Conservation (phyloP, 2,329 filamentous ascomycete species). For the Exophiala xenobiotica region DNA sequence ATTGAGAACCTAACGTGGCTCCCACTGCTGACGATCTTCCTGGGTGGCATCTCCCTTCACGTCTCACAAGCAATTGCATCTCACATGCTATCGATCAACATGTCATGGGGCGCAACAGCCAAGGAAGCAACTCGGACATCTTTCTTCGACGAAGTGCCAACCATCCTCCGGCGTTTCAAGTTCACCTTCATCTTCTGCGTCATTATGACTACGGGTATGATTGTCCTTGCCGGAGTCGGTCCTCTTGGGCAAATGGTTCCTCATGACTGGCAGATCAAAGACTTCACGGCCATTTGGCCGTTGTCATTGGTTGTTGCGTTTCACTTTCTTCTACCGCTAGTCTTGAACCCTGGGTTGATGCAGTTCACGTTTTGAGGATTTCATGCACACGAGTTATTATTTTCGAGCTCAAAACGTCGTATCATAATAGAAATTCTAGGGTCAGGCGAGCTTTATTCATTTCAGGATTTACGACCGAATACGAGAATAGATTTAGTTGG, state of each 20-base stretch:
- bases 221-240: conserved; percentile 26
- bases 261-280: conserved; percentile 43
- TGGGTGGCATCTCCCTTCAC: conserved; percentile 69
- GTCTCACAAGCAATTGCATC: conserved; percentile 73
- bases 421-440: too few relatives aligned
- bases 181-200: conserved; percentile 55
- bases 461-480: too few relatives aligned
- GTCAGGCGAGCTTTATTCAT: too few relatives aligned
- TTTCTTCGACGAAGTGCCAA: conserved; percentile 80
- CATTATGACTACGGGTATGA: conserved; percentile 30
- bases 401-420: background rate
- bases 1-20: conserved; percentile 63
- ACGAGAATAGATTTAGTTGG: too few relatives aligned
- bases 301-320: conserved; percentile 28
- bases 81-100: conserved; percentile 83
- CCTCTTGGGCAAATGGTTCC: conserved; percentile 30
- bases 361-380: conserved; percentile 19
- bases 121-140: conserved; percentile 75
- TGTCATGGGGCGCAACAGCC: conserved; percentile 79
- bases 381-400: too few relatives aligned
- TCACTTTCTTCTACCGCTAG: conserved; percentile 23
- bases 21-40: conserved; percentile 68
- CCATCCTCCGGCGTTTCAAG: conserved; percentile 76
- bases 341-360: conserved; percentile 24
- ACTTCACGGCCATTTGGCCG: conserved; percentile 31